Percentiles rank a stretch among this genome's conserved stretches.
Evolutionary conservation across 495 filamentous ascomycete genomes (phyloP).

Genomic region (Penicillium egyptiacum): DNA sequence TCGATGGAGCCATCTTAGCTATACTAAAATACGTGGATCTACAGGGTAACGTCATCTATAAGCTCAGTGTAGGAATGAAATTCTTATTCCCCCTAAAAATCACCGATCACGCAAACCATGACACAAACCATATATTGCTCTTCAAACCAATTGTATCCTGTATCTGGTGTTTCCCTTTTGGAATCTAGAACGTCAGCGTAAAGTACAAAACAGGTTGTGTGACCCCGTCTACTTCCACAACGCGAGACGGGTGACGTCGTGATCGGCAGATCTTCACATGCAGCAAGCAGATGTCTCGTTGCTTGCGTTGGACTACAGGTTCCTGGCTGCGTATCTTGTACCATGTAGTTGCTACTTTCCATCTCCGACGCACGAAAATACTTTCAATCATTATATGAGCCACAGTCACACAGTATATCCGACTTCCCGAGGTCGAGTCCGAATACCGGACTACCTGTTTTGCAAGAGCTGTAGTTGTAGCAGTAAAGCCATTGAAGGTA

Average conservation of each 20-base stretch:
- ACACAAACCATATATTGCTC: neutral
- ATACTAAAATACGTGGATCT: neutral
- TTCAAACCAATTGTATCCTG: neutral
- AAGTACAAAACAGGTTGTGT: neutral
- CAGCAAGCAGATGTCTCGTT: neutral
- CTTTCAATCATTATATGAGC: neutral
- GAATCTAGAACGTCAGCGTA: neutral
- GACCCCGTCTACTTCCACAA: neutral
- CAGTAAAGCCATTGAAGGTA: neutral
- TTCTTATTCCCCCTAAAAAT: neutral
- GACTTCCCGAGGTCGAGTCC: neutral
- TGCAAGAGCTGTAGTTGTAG: neutral
- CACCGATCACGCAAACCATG: neutral
- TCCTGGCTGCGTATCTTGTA: neutral
- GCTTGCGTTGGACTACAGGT: neutral
- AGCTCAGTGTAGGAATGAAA: neutral
- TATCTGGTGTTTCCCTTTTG: neutral
- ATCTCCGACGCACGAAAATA: neutral
- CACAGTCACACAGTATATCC: neutral
- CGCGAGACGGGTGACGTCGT: conserved; percentile 14
- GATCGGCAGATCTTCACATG: conserved; percentile 19
- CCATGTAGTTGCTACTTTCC: neutral
- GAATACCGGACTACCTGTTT: neutral
- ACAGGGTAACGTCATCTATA: conserved; percentile 7
- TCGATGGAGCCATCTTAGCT: neutral